Percentiles rank a stretch among this genome's conserved stretches.
phyloP scores from a whole-genome alignment of 139 green algal genomes.

The Chlamydomonas incerta region DNA sequence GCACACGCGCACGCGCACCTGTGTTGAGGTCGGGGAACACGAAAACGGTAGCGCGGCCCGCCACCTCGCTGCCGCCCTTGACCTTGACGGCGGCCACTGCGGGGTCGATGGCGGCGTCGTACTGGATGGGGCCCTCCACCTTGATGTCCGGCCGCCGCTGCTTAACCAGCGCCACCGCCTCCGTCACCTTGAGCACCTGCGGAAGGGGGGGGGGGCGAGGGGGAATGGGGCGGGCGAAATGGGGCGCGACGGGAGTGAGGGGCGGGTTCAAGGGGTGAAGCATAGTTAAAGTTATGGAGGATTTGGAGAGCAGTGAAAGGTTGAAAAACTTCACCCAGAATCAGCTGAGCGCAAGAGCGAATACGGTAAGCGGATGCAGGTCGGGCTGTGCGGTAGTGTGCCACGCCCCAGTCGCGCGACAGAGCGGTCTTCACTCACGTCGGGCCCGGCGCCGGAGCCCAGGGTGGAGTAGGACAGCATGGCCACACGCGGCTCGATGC shows the following conservation, averaged over 20 bases:
- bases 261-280: too few species aligned
- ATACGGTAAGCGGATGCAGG: not conserved
- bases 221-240: too few species aligned
- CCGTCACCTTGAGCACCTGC: constrained; percentile 82
- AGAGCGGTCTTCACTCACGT: too few species aligned
- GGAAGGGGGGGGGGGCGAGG: too few species aligned
- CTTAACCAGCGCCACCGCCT: constrained; percentile 75
- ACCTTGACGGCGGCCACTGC: constrained; percentile 49
- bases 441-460: constrained; percentile 55
- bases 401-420: too few species aligned
- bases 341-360: too few species aligned
- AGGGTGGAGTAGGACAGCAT: constrained; percentile 94
- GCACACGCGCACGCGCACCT: constrained; percentile 29
- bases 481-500: constrained; percentile 87
- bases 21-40: constrained; percentile 96
- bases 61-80: constrained; percentile 83
- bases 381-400: not conserved
- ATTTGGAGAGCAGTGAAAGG: too few species aligned
- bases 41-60: constrained; percentile 87
- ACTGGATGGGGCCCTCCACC: constrained; percentile 89
- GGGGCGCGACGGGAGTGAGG: too few species aligned
- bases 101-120: constrained; percentile 89
- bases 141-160: constrained; percentile 73
- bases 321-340: too few species aligned
- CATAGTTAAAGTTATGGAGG: too few species aligned